A percentile compares a stretch with the other conserved stretches of the same genome.
Conservation (phyloP, 345 rosid species). For the Punica granatum region DNA sequence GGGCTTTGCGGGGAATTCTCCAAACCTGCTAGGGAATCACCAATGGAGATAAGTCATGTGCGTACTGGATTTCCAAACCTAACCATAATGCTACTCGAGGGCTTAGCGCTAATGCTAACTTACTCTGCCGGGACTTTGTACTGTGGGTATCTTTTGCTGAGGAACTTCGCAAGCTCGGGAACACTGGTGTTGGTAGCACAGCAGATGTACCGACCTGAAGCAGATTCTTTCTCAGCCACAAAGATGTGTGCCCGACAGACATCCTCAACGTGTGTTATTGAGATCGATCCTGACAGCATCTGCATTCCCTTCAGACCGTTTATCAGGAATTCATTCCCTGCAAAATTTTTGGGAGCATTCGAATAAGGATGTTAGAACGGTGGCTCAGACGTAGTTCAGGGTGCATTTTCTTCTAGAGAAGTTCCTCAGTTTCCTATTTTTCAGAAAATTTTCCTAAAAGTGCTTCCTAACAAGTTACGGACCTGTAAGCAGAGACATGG, state of each 20-base stretch:
- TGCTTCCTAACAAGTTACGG: neutral
- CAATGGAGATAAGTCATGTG: neutral
- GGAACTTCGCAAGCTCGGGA: slow-evolving; percentile 56
- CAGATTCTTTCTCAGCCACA: slow-evolving; percentile 70
- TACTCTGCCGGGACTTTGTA: slow-evolving; percentile 64
- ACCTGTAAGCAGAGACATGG: slow-evolving; percentile 62
- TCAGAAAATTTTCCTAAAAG: no score
- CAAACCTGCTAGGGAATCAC: slow-evolving; percentile 38
- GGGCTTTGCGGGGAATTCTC: slow-evolving; percentile 49
- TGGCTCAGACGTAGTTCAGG: no score
- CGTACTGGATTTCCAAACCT: neutral
- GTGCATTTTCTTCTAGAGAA: neutral
- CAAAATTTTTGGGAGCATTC: slow-evolving; percentile 1
- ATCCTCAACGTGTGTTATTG: slow-evolving; percentile 70
- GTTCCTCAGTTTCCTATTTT: neutral
- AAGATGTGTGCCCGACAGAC: slow-evolving; percentile 77
- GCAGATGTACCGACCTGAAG: slow-evolving; percentile 75
- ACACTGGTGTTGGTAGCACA: slow-evolving; percentile 58
- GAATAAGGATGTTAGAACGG: no score
- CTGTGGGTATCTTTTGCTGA: slow-evolving; percentile 53
- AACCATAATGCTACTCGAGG: neutral
- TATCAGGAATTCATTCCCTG: slow-evolving; percentile 60
- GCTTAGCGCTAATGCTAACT: neutral
- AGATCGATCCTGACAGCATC: slow-evolving; percentile 76
- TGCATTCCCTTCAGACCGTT: slow-evolving; percentile 73